Percentiles rank a stretch among this genome's conserved stretches.
These are phyloP conservation scores for Naganishia sp. DNA, from an alignment of 1,284 basidiomycete species.

Conservation along the genomic window DNA sequence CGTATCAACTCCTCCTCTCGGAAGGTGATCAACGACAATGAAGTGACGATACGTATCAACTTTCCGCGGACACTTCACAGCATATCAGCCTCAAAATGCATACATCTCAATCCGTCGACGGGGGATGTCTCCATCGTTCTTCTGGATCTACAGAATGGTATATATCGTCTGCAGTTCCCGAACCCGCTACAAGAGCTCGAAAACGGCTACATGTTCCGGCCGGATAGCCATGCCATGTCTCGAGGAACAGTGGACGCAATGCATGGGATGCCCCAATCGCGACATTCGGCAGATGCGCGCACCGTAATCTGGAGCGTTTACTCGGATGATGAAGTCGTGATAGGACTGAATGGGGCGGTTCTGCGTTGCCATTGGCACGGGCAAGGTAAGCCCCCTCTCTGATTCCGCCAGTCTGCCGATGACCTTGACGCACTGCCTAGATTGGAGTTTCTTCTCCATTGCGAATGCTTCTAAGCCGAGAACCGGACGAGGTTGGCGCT, in stretches of 20 bases:
- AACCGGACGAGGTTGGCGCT: conserved; percentile 26
- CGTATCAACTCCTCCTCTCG: not conserved
- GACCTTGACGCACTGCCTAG: conserved; percentile 5
- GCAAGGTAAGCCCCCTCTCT: not conserved
- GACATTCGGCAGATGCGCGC: not conserved
- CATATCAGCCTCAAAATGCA: conserved; percentile 27
- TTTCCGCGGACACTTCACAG: conserved; percentile 24
- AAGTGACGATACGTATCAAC: conserved; percentile 23
- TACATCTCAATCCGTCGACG: conserved; percentile 13
- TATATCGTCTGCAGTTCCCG: conserved; percentile 21
- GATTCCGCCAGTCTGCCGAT: not conserved
- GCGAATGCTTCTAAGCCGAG: conserved; percentile 10
- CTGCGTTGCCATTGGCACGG: conserved; percentile 17
- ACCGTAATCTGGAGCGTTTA: conserved; percentile 19
- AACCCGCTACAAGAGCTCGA: conserved; percentile 3
- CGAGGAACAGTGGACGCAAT: conserved; percentile 69
- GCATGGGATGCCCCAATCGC: conserved; percentile 40
- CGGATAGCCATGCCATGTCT: conserved; percentile 21
- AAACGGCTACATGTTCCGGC: conserved; percentile 46
- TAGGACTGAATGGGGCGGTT: not conserved
- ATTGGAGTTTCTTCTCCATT: conserved; percentile 12
- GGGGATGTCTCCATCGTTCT: conserved; percentile 19
- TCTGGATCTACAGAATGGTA: conserved; percentile 23
- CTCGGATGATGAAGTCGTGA: conserved; percentile 12
- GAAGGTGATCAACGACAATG: conserved; percentile 5